Evolutionary conservation across 768 basidiomycete species (phyloP).

Genomic region (Agrocybe chaxingu): DNA sequence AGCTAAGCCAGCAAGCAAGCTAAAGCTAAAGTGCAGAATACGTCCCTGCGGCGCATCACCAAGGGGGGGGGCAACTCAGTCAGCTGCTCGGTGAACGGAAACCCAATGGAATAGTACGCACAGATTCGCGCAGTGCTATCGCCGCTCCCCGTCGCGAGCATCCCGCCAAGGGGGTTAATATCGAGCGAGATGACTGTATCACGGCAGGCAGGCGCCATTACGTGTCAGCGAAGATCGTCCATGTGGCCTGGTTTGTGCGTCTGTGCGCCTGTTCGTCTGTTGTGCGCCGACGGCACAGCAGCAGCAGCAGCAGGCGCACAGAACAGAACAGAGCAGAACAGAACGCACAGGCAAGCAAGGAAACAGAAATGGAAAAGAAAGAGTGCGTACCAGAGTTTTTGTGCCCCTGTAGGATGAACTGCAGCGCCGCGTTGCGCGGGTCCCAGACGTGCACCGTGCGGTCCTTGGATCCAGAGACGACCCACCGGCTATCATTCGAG

Average conservation of each 20-base stretch:
- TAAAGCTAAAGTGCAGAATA: conserved; percentile 5
- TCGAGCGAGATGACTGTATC: conserved; percentile 44
- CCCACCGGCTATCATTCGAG: conserved; percentile 86
- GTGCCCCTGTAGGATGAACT: conserved; percentile 81
- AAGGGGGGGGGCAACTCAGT: background rate
- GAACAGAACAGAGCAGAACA: too few relatives aligned
- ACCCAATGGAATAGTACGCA: conserved; percentile 21
- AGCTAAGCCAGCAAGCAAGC: background rate
- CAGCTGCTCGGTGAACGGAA: background rate
- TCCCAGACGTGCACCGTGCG: conserved; percentile 94
- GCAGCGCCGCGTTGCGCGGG: conserved; percentile 66
- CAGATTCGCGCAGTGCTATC: conserved; percentile 51
- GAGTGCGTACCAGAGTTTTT: conserved; percentile 14
- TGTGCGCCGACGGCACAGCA: too few relatives aligned
- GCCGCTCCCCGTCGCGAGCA: conserved; percentile 49
- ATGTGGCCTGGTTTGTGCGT: too few relatives aligned
- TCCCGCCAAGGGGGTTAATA: conserved; percentile 37
- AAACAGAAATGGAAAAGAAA: background rate
- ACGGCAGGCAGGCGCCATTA: too few relatives aligned
- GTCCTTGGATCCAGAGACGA: conserved; percentile 94
- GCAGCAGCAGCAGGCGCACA: too few relatives aligned
- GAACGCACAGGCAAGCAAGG: background rate
- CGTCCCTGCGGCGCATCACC: conserved; percentile 6
- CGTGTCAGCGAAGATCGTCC: too few relatives aligned
- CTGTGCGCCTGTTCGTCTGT: too few relatives aligned